A percentile compares a stretch with the other conserved stretches of the same genome.
Evolutionary conservation across 768 basidiomycete genomes (phyloP).

Genomic region (Macrolepiota dolichaula): DNA sequence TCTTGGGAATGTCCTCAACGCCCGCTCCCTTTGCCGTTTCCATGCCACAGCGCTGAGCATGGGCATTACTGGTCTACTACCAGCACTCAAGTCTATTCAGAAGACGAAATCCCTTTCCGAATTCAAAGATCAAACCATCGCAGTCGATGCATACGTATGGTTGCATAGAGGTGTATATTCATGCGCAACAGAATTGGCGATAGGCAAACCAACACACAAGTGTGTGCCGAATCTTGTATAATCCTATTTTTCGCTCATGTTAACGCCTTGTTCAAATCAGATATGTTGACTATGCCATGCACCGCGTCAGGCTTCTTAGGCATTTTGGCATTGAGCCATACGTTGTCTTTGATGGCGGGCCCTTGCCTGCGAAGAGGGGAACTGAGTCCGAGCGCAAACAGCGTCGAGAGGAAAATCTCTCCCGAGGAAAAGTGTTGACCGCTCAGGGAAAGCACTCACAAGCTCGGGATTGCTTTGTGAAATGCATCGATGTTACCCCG

Average conservation of each 20-base stretch:
- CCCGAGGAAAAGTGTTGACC: constrained; percentile 67
- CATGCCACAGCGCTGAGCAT: constrained; percentile 35
- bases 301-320: constrained; percentile 79
- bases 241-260: background rate
- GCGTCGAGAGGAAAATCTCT: constrained; percentile 72
- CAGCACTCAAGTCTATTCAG: constrained; percentile 89
- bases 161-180: constrained; percentile 84
- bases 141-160: constrained; percentile 96
- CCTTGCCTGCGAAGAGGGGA: constrained; percentile 88
- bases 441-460: constrained; percentile 76
- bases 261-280: constrained; percentile 32
- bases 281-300: constrained; percentile 97
- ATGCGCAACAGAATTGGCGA: constrained; percentile 89
- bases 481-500: constrained; percentile 93
- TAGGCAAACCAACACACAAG: constrained; percentile 80
- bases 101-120: constrained; percentile 74
- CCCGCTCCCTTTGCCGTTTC: constrained; percentile 4
- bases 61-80: constrained; percentile 91
- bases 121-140: constrained; percentile 80
- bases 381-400: constrained; percentile 82
- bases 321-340: constrained; percentile 86
- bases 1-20: background rate
- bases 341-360: constrained; percentile 95
- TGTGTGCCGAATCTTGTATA: constrained; percentile 35
- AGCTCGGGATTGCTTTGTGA: constrained; percentile 86